A percentile compares a stretch with the other conserved stretches of the same genome.
Conservation (phyloP, 140 eudicot genomes). For the Erigeron philadelphicus region DNA sequence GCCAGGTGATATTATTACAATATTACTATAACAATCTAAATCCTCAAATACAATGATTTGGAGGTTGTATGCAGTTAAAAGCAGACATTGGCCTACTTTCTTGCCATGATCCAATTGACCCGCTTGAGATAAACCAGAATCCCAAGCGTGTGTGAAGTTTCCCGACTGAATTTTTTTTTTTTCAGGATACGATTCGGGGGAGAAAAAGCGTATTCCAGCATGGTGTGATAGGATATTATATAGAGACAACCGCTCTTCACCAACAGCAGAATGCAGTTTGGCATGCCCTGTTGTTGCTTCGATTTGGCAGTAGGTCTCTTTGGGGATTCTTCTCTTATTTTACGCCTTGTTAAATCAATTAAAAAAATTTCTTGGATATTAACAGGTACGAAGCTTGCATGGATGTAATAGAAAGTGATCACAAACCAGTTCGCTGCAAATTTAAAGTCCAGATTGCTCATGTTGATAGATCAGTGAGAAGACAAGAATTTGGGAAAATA, state of each 20-base stretch:
- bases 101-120: neutral
- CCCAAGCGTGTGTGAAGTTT: neutral
- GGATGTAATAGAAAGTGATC: constrained; percentile 96
- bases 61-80: too few species aligned
- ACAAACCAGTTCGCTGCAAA: constrained; percentile 94
- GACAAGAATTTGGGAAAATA: constrained; percentile 74
- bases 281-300: constrained; percentile 88
- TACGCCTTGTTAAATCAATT: neutral
- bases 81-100: neutral
- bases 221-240: constrained; percentile 93
- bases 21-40: too few species aligned
- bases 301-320: constrained; percentile 56
- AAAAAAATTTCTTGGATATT: neutral
- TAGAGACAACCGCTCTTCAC: constrained; percentile 66
- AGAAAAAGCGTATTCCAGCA: constrained; percentile 95
- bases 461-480: constrained; percentile 83
- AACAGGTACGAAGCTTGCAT: constrained; percentile 83
- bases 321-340: constrained; percentile 5
- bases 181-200: constrained; percentile 95
- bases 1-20: neutral
- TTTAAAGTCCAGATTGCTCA: constrained; percentile 60
- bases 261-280: constrained; percentile 64
- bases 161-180: neutral
- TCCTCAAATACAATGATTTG: too few species aligned
- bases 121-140: too few species aligned